These are phyloP conservation scores for Pseudogymnoascus sp. DNA, from an alignment of 2,329 filamentous ascomycete genomes.

Conservation along the genomic window DNA sequence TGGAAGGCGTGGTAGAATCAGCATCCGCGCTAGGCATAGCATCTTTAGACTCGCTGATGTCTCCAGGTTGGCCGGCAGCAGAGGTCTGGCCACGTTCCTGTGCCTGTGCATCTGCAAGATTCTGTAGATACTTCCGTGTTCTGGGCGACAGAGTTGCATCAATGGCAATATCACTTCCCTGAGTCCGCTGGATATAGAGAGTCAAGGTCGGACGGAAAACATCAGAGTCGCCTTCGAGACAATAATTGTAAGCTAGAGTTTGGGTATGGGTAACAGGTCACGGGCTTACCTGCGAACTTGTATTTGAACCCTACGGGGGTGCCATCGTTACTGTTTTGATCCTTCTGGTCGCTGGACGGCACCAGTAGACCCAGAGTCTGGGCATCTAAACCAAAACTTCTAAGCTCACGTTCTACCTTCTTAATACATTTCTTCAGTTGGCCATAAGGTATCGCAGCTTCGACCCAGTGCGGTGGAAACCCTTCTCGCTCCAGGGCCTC, in stretches of 20 bases:
- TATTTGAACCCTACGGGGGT: constrained; percentile 42
- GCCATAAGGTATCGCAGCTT: constrained; percentile 73
- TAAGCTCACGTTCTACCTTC: constrained; percentile 64
- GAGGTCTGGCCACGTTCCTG: not conserved
- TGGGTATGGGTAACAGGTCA: not conserved
- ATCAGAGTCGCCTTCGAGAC: constrained; percentile 31
- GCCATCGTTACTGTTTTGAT: constrained; percentile 22
- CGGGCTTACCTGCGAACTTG: constrained; percentile 41
- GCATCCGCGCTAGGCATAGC: not conserved
- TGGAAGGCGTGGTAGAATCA: not conserved
- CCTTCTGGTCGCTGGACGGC: constrained; percentile 9
- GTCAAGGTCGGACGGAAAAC: constrained; percentile 60
- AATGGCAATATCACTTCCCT: constrained; percentile 50
- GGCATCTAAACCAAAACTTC: constrained; percentile 61
- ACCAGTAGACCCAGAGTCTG: constrained; percentile 61
- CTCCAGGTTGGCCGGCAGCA: not conserved
- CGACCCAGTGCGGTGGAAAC: constrained; percentile 65
- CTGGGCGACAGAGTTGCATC: constrained; percentile 52
- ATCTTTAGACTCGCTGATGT: not conserved
- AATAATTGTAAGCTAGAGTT: not conserved
- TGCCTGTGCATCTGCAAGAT: constrained; percentile 18
- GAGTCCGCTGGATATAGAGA: constrained; percentile 57
- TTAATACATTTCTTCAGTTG: constrained; percentile 87
- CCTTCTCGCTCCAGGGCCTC: constrained; percentile 61
- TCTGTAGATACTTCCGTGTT: constrained; percentile 56